A percentile compares a stretch with the other conserved stretches of the same genome.
Conservation (phyloP, 306 rosid species). For the Macrotyloma uniflorum region DNA sequence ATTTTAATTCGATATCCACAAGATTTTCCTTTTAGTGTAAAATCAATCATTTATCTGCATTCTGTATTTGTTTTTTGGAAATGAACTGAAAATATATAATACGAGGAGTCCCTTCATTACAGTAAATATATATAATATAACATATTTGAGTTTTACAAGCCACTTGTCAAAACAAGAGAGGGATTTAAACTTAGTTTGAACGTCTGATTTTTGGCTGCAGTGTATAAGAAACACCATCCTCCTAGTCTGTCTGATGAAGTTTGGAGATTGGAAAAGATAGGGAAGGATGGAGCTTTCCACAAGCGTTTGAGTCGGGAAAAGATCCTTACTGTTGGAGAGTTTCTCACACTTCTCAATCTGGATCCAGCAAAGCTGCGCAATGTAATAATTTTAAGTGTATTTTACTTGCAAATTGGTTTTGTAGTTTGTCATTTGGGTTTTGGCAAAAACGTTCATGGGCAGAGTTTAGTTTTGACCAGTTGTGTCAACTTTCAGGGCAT, state of each 20-base stretch:
- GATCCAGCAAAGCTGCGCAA: constrained; percentile 83
- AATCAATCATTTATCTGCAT: constrained; percentile 14
- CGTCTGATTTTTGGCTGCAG: constrained; percentile 54
- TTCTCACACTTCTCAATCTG: constrained; percentile 74
- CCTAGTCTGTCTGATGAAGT: constrained; percentile 88
- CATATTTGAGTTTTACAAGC: constrained; percentile 24
- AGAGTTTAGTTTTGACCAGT: neutral
- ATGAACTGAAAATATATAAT: constrained; percentile 12
- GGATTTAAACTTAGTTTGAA: constrained; percentile 22
- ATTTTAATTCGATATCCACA: constrained; percentile 9
- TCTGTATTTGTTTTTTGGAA: neutral
- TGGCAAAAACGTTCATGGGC: neutral
- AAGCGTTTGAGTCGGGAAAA: constrained; percentile 79
- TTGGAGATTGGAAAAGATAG: constrained; percentile 96
- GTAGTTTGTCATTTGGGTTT: constrained; percentile 23
- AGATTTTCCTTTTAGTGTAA: constrained; percentile 27
- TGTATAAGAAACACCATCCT: constrained; percentile 98
- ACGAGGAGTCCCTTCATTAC: neutral
- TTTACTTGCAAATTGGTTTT: neutral
- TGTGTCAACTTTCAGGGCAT: neutral
- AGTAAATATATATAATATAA: neutral
- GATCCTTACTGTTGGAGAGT: constrained; percentile 77
- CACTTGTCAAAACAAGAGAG: constrained; percentile 22
- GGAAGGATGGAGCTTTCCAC: constrained; percentile 98
- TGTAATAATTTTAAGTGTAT: constrained; percentile 51